Evolutionary conservation across 1,284 basidiomycete genomes (phyloP), one percentile per base, ranked within the genome.

Genomic region (Ceratobasidium sp.): DNA sequence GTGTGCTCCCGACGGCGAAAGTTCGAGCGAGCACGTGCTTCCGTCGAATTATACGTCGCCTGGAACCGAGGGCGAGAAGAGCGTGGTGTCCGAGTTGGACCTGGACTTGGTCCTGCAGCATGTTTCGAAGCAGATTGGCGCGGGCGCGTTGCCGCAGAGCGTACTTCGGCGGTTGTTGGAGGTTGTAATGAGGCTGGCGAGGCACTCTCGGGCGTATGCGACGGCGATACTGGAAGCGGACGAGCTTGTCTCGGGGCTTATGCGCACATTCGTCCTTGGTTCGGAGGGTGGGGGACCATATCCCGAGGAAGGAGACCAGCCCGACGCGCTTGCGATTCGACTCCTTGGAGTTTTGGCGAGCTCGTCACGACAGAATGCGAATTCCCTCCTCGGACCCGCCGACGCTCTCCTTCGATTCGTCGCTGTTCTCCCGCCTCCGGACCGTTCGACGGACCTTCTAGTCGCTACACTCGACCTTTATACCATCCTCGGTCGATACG

Each of bases 321-420:
- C 71, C 0, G 82, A 89, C 66, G 85, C 90, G 15, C 79, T 84
- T 51, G 88, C 90, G 0, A 81, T 97, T 5, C 83, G 84, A 9
- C 80, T 96, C 11, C 83, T 98, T 24, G 84, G 82, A 14, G 87
- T 86, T 0, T 85, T 95, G 31, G 89, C 90, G 0, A 82, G 83
- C 1, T 88, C 91, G 1, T 93, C 93, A 0, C 88, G 95, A 29
- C 79, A 84, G 0, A 91, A 89, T 75, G 95, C 96, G 0, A 83
- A 84, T 15, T 82, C 85, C 1, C 83, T 96, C 1, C 80, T 86
- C 67, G 86, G 88, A 74, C 81, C 87, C 67, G 62, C 89, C 33
- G 88, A 94, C 82, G 83, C 89, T 0, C 87, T 96, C 0, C 85
- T 98, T 54, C 90, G 93, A 41, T 97, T 95, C 80, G 81, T 96